These are phyloP conservation scores for Asterochloris sp. DNA, from an alignment of 139 green algal species.

Conservation along the genomic window DNA sequence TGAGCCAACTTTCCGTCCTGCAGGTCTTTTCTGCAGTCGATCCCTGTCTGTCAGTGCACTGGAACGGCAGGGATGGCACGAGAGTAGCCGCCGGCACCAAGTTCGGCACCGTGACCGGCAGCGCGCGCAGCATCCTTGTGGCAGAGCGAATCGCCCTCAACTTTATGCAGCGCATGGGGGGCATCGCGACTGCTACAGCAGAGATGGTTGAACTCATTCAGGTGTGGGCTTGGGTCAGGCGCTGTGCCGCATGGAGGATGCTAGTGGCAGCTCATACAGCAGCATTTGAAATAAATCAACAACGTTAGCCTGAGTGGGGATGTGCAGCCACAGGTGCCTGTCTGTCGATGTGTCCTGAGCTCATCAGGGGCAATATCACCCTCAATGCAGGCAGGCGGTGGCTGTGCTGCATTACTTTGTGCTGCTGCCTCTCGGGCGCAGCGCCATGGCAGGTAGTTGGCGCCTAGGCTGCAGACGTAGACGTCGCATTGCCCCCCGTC, in stretches of 20 bases:
- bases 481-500: no score
- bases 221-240: not conserved
- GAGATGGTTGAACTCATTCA: conserved; percentile 59
- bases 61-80: conserved; percentile 50
- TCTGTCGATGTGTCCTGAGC: no score
- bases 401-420: no score
- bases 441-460: no score
- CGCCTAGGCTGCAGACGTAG: no score
- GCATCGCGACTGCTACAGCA: conserved; percentile 84
- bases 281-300: no score
- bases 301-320: no score
- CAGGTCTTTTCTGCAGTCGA: conserved; percentile 83
- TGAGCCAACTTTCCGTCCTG: not conserved
- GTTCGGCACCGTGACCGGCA: conserved; percentile 66
- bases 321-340: no score
- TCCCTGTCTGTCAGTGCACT: conserved; percentile 58
- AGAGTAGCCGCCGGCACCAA: conserved; percentile 45
- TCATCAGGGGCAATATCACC: no score
- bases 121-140: conserved; percentile 82
- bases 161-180: conserved; percentile 97
- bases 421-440: no score
- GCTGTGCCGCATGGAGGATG: not conserved
- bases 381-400: no score
- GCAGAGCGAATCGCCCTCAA: conserved; percentile 96
- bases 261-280: no score